Evolutionary conservation across 345 rosid species (phyloP).

Genomic region (Euphorbia pulcherrima): DNA sequence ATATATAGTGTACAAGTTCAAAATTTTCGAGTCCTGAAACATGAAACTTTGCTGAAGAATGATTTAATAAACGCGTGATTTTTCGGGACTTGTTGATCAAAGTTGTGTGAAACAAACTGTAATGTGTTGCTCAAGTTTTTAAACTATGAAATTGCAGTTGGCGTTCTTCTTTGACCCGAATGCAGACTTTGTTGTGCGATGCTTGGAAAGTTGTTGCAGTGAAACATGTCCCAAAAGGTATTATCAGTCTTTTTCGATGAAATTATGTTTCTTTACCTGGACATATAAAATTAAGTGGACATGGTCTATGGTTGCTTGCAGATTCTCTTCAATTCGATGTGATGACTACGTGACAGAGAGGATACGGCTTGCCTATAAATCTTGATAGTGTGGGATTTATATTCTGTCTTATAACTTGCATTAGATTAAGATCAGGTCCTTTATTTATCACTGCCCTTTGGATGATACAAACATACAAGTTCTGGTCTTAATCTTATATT

Average conservation of each 20-base stretch:
- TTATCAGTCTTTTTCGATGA: not conserved
- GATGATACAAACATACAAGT: not conserved
- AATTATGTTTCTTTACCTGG: not conserved
- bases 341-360: slow-evolving; percentile 69
- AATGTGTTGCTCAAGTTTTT: not conserved
- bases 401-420: not conserved
- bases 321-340: slow-evolving; percentile 65
- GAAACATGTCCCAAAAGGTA: slow-evolving; percentile 63
- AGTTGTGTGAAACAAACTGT: too few relatives aligned
- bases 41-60: not conserved
- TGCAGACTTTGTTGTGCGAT: slow-evolving; percentile 59
- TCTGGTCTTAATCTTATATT: too few relatives aligned
- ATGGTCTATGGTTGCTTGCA: slow-evolving; percentile 13
- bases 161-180: slow-evolving; percentile 69
- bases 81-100: too few relatives aligned
- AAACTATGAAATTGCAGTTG: slow-evolving; percentile 40
- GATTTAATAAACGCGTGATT: too few relatives aligned
- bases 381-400: not conserved
- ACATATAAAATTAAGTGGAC: not conserved
- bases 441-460: too few relatives aligned
- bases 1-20: not conserved
- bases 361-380: slow-evolving; percentile 44
- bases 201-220: slow-evolving; percentile 73
- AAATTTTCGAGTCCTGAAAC: not conserved
- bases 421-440: too few relatives aligned